These are phyloP conservation scores for Boletus reticuloceps DNA, from an alignment of 768 basidiomycete genomes.

Conservation along the genomic window DNA sequence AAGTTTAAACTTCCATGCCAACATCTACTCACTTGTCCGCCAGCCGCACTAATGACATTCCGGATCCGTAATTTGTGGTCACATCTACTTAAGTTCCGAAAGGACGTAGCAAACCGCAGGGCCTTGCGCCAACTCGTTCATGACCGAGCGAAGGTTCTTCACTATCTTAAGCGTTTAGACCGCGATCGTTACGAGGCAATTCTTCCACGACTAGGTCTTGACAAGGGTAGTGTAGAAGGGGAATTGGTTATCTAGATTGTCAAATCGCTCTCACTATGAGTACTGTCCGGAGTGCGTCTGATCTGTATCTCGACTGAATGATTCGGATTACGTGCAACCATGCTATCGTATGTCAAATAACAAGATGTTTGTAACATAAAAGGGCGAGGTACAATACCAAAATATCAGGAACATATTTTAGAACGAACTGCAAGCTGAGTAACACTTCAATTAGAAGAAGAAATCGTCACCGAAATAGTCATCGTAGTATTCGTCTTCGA, in stretches of 20 bases:
- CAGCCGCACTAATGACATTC: conserved; percentile 85
- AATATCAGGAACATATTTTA: conserved; percentile 18
- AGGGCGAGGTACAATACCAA: conserved; percentile 5
- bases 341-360: conserved; percentile 11
- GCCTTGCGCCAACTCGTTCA: conserved; percentile 78
- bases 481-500: conserved; percentile 23
- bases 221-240: conserved; percentile 81
- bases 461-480: conserved; percentile 19
- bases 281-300: background rate
- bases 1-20: background rate
- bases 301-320: background rate
- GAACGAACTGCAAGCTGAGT: conserved; percentile 1
- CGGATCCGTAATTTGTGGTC: conserved; percentile 80
- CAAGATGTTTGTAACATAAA: conserved; percentile 12
- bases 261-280: background rate
- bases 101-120: conserved; percentile 75
- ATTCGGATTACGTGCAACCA: conserved; percentile 7
- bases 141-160: conserved; percentile 77
- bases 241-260: conserved; percentile 68
- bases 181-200: conserved; percentile 71
- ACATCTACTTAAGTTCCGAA: conserved; percentile 65
- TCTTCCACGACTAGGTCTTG: conserved; percentile 72
- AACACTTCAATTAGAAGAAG: conserved; percentile 12
- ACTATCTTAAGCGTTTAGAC: conserved; percentile 67
- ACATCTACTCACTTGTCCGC: background rate